Conservation (phyloP, 129 eudicot genomes). For the Calendula officinalis region DNA sequence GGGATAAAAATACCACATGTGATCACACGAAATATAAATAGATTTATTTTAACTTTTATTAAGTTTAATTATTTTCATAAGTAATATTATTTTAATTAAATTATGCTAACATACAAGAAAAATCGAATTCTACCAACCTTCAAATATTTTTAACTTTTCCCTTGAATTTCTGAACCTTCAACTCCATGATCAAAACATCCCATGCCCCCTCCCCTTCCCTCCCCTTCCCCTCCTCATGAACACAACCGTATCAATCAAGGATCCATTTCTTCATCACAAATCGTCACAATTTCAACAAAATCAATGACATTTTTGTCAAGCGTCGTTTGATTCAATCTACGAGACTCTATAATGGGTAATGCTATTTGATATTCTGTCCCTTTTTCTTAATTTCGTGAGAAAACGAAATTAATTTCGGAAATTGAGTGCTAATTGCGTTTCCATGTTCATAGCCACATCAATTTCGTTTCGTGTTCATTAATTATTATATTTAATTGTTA, state of each 20-base stretch:
- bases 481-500: too few species aligned
- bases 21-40: too few species aligned
- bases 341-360: slow-evolving; percentile 30
- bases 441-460: background rate
- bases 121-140: slow-evolving; percentile 11
- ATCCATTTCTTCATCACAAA: background rate
- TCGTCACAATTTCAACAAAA: slow-evolving; percentile 5
- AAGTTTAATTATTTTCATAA: too few species aligned
- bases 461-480: background rate
- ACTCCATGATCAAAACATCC: slow-evolving; percentile 19
- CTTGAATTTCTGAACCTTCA: slow-evolving; percentile 22
- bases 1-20: too few species aligned
- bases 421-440: slow-evolving; percentile 13
- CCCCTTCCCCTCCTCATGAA: slow-evolving; percentile 13
- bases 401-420: background rate
- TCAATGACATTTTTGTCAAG: slow-evolving; percentile 13
- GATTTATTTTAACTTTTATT: too few species aligned
- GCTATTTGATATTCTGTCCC: background rate
- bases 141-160: slow-evolving; percentile 10
- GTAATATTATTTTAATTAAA: too few species aligned
- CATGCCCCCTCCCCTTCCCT: background rate
- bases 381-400: background rate
- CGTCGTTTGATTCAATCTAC: slow-evolving; percentile 24
- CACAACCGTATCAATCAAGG: background rate
- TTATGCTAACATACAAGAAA: background rate